Evolutionary conservation across 148 eudicot species (phyloP), one percentile per base, ranked within the genome.

Genomic region (Heliamphora exappendiculata): DNA sequence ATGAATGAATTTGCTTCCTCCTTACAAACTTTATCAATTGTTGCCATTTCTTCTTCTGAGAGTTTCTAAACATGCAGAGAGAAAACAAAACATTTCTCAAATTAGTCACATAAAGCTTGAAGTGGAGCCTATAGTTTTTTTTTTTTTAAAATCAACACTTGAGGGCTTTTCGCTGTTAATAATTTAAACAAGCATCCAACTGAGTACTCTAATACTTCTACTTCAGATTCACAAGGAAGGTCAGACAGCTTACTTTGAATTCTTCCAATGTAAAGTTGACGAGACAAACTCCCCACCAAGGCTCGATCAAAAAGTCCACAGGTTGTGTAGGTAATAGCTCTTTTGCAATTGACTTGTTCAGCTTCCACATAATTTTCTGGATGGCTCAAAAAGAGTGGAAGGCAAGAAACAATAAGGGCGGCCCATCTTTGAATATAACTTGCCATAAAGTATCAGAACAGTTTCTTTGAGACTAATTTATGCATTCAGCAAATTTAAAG

Each of bases 201-300:
- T 11, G 29, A 4, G 60, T 54, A 71, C 22, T 19, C 33, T 44
- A 33, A 51, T 5, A 41, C 16, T 19, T 12, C 66, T 13, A 29
- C 17, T 36, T 65, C 69, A 65, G n/a, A 29, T 19, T 20, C 22
- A 70, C 50, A 13, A 66, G 16, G 53, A 64, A 36, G 39, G 65
- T 63, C 33, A 39, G 67, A 73, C 19, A 81, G 17, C 81, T 87
- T 70, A 91, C 98, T 96, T 92, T 95, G 79, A 92, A 95, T 85
- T 95, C 98, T 86, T 95, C 98, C 63, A 95, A 83, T 70, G 98
- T 92, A 75, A 95, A 95, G 82, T 95, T 95, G 79, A 95, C 98
- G 36, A 95, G 90, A 83, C 94, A 92, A 79, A 95, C 97, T 82
- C 92, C 97, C 98, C 98, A 95, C 98, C 98, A 95, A 70, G 97